These are phyloP conservation scores for Aegle marmelos DNA, from an alignment of 345 rosid species.

Conservation along the genomic window DNA sequence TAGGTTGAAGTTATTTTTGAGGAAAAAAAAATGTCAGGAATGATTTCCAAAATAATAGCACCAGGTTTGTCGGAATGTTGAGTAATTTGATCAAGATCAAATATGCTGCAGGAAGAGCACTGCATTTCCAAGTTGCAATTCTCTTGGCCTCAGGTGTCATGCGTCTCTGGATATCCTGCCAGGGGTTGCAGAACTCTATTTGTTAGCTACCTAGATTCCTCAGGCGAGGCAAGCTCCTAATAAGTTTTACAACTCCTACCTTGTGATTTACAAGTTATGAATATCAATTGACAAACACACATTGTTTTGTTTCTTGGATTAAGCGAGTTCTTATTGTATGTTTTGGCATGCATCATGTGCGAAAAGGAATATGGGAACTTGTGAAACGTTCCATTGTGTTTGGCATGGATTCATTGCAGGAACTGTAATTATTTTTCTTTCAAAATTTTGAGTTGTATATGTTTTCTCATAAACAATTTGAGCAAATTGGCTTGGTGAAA, in stretches of 20 bases:
- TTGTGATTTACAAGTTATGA: background rate
- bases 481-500: background rate
- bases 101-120: constrained; percentile 81
- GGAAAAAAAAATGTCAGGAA: background rate
- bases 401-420: background rate
- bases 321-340: background rate
- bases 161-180: constrained; percentile 63
- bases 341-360: background rate
- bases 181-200: constrained; percentile 70
- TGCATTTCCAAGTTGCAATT: constrained; percentile 70
- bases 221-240: constrained; percentile 38
- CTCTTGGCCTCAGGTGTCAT: constrained; percentile 81
- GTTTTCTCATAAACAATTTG: background rate
- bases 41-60: background rate
- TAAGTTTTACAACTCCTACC: background rate
- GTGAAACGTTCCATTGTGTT: background rate
- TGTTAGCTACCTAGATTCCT: constrained; percentile 61
- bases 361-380: background rate
- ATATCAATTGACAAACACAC: background rate
- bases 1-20: background rate
- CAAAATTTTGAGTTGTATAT: background rate
- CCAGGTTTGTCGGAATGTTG: background rate
- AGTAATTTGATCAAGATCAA: background rate
- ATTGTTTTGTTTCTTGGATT: background rate
- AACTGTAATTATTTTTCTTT: background rate